Evolutionary conservation across 306 rosid genomes (phyloP), one percentile per base, ranked within the genome.

Genomic region (Geum urbanum): DNA sequence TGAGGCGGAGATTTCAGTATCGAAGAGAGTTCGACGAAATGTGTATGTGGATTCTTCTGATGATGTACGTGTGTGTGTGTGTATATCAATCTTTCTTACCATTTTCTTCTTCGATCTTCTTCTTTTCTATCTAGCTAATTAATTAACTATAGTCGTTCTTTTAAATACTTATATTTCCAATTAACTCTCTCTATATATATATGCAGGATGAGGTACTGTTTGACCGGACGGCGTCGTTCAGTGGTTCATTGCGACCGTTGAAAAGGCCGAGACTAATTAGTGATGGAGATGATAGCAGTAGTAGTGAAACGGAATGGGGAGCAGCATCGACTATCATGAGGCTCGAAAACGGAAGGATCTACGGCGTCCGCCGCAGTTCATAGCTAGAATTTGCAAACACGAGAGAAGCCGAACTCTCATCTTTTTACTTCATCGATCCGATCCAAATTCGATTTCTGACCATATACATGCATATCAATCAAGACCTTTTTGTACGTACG

Each of bases 1-100:
- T 59, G 78, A 76, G 6, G 83, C 52, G 14, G 82, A 71, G 35
- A 1, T 55, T 72, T 78, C 80, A 41, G 40, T 37, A 9, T 75
- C 84, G 77, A 80, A 75, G 69, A 75, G 81, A 18, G 37, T 6
- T 74, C 73, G 79, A 56, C 81, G 74, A 39, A 61, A 57, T 64
- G 71, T 66, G 8, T 66, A 71, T 74, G 66, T 74, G 65, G 72
- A 79, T 40, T 73, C 69, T 15, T 76, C 82, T 18, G 82, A 82
- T 58, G 89, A 27, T 27, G 32, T 27, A 27, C 32, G 32, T 27
- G 32, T 27, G 32, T 27, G 32, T 27, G 2, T 27, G 2, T 27
- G 56, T 6, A 72, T 24, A 18, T 62, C 9, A 5, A 6, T 43
- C 46, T 43, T 43, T 43, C 46, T 43, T 43, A 35, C 39, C 20